Conservation (phyloP, 139 green algal genomes). For the Chlamydomonas applanata region DNA sequence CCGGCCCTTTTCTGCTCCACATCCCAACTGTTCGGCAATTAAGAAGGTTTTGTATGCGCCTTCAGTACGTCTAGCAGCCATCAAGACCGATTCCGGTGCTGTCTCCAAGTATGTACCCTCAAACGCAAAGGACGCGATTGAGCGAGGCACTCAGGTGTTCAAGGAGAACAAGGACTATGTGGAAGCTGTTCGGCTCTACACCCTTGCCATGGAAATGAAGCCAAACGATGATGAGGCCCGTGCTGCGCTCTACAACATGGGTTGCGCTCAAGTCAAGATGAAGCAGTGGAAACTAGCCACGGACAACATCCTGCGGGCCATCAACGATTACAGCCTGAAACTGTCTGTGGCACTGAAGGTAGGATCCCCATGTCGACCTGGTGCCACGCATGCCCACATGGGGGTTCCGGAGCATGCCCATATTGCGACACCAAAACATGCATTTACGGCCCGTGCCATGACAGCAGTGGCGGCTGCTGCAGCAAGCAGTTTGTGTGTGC, state of each 20-base stretch:
- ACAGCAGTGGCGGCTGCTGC: too few relatives aligned
- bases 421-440: slow-evolving; percentile 5
- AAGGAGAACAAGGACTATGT: slow-evolving; percentile 39
- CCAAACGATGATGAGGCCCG: slow-evolving; percentile 81
- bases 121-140: slow-evolving; percentile 63
- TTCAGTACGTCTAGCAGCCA: too few relatives aligned
- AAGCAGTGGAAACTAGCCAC: slow-evolving; percentile 76
- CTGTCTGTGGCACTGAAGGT: slow-evolving; percentile 79
- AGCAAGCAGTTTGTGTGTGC: too few relatives aligned
- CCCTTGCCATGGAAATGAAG: slow-evolving; percentile 59
- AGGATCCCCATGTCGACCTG: background rate
- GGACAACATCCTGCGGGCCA: slow-evolving; percentile 62
- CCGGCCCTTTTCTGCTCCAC: too few relatives aligned
- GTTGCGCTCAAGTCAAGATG: slow-evolving; percentile 77
- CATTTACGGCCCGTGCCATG: background rate
- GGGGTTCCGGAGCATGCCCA: background rate
- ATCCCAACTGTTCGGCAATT: too few relatives aligned
- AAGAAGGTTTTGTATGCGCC: too few relatives aligned
- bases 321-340: slow-evolving; percentile 85
- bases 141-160: slow-evolving; percentile 58
- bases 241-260: slow-evolving; percentile 91
- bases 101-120: slow-evolving; percentile 8
- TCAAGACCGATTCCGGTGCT: too few relatives aligned
- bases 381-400: background rate
- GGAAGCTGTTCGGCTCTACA: slow-evolving; percentile 70